Evolutionary conservation across 2,329 filamentous ascomycete species (phyloP), one percentile per base, ranked within the genome.

Genomic region (Aureobasidium pullulans): DNA sequence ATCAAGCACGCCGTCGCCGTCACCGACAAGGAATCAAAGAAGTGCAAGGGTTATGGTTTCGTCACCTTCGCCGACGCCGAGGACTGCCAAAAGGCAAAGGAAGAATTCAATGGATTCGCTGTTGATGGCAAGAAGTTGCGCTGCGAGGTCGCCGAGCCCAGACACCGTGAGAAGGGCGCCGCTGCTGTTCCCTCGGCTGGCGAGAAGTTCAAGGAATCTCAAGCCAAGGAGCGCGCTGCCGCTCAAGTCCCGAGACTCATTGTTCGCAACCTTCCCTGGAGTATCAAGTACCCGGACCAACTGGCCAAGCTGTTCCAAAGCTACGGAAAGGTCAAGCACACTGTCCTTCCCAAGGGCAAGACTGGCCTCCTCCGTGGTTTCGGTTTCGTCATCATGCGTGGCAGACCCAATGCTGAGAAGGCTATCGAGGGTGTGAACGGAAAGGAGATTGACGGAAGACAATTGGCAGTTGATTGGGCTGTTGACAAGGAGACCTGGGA

Each of bases 1-100:
- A 84, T 99, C 71, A 97, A 96, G 74, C 93, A 97, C 74, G 93
- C 94, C 56, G 89, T 88, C n/a, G 91, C 96, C 4, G 91, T 99
- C 40, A 77, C 87, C 60, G 93, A 99, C 71, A 85, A 88, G 15
- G 80, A 85, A 64, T 96, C 92, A 1, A 96, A 96, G 70, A 79
- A 86, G 66, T 96, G 90, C 13, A 88, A 90, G 70, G 93, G 94
- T 16, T 99, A 91, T 73, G 94, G 94, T 57, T 99, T 99, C 74
- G 93, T 99, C 60, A 97, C 94, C 2, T 94, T 99, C 68, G 90
- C 92, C 66, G 94, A 99, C 70, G 83, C 88, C 32, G 92, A 96
- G 65, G 94, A 99, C 77, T 92, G 93, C 11, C 78, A 86, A 64
- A 83, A 86, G 64, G 95, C 94, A 16, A 83, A 89, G 70, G 83